A percentile compares a stretch with the other conserved stretches of the same genome.
These are phyloP conservation scores for Phaseolus lunatus DNA, from an alignment of 306 rosid genomes.

Conservation along the genomic window DNA sequence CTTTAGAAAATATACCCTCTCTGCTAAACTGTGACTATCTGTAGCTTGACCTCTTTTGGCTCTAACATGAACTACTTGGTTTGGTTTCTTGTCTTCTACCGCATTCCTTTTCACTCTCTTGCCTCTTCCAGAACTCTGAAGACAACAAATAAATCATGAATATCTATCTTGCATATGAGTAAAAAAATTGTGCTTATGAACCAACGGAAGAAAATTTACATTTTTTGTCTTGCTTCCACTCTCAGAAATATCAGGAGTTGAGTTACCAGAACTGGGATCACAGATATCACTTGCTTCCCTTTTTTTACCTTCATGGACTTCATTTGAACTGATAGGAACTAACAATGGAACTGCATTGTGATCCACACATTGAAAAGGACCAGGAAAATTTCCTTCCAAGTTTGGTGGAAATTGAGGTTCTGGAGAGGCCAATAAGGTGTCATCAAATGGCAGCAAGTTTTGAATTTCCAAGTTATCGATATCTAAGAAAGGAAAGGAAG, in stretches of 20 bases:
- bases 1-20: conserved; percentile 67
- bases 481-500: conserved; percentile 59
- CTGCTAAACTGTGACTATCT: conserved; percentile 89
- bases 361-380: conserved; percentile 42
- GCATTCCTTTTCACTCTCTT: conserved; percentile 58
- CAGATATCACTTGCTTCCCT: conserved; percentile 54
- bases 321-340: conserved; percentile 39
- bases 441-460: conserved; percentile 61
- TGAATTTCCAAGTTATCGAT: conserved; percentile 57
- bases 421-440: conserved; percentile 48
- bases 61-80: conserved; percentile 88
- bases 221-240: conserved; percentile 52
- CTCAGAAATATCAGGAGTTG: conserved; percentile 64
- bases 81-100: conserved; percentile 58
- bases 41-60: conserved; percentile 96
- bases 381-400: conserved; percentile 50
- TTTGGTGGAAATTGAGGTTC: conserved; percentile 54
- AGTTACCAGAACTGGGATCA: conserved; percentile 60
- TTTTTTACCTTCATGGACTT: conserved; percentile 54
- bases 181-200: neutral
- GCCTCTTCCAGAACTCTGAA: conserved; percentile 65
- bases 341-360: conserved; percentile 41
- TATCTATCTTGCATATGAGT: neutral
- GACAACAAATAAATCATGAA: conserved; percentile 9
- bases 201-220: conserved; percentile 49